These are phyloP conservation scores for Neospermospora avenae DNA, from an alignment of 2,329 filamentous ascomycete species.

Conservation along the genomic window DNA sequence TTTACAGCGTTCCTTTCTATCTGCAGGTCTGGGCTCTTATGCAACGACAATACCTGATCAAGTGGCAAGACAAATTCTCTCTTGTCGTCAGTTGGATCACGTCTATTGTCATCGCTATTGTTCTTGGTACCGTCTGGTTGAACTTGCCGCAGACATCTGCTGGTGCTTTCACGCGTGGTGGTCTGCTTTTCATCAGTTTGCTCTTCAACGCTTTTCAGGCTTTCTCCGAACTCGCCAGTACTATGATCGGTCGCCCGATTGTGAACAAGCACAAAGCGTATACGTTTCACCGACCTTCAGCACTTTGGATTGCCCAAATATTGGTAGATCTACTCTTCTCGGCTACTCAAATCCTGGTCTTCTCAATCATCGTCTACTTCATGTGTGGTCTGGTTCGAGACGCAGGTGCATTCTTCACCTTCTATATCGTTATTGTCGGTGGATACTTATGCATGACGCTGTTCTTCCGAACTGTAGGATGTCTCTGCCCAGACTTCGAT, in stretches of 20 bases:
- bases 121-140: conserved; percentile 77
- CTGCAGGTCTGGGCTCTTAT: conserved; percentile 80
- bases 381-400: conserved; percentile 68
- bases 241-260: conserved; percentile 73
- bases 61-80: conserved; percentile 82
- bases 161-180: conserved; percentile 77
- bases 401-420: conserved; percentile 76
- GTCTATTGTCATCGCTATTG: conserved; percentile 70
- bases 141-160: conserved; percentile 62
- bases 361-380: conserved; percentile 75
- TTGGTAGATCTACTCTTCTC: conserved; percentile 74
- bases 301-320: conserved; percentile 80
- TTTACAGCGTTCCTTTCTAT: conserved; percentile 81
- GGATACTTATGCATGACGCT: conserved; percentile 72
- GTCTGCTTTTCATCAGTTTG: conserved; percentile 75
- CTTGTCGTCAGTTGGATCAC: conserved; percentile 70
- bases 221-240: conserved; percentile 71
- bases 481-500: conserved; percentile 76
- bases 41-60: conserved; percentile 80
- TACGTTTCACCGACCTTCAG: conserved; percentile 77
- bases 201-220: conserved; percentile 87
- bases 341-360: conserved; percentile 66
- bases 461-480: conserved; percentile 74
- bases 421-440: conserved; percentile 66
- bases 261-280: conserved; percentile 83